Base-by-base conservation (phyloP, 257 asterid genomes). In the Penstemon newberryi region DNA sequence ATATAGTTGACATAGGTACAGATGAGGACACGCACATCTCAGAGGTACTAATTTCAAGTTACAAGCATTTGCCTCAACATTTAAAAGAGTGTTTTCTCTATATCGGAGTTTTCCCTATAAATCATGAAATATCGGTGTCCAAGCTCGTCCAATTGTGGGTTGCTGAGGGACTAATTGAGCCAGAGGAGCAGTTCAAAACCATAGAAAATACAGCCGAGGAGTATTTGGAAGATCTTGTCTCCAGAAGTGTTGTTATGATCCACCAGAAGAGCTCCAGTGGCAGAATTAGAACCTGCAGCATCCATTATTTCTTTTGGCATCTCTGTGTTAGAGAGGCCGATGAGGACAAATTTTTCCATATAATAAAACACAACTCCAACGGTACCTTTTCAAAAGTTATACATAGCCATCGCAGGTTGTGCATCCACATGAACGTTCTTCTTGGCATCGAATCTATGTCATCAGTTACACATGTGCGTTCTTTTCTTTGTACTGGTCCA, bases 261-360 rank as follows among this genome's bases (percentile, higher is more conserved):
- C 44, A 63, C 43, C 50, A 45, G 33, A 74, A 6, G 53, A 41
- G 79, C 7, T 70, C 60, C 7, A 40, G 3, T 55, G 79, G 83
- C 45, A 65, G 61, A 50, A 70, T 70, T 36, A 71, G 74, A 63
- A 41, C 65, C 11, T 78, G 80, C 65, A 51, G 36, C 53, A 46
- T 78, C 56, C 83, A 78, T 66, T 77, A 78, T 56, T 41, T 78
- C n/a, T n/a, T n/a, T n/a, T n/a, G n/a, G n/a, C n/a, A n/a, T n/a
- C n/a, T n/a, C n/a, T n/a, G n/a, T n/a, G n/a, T n/a, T n/a, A n/a
- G n/a, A n/a, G n/a, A n/a, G n/a, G n/a, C n/a, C n/a, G n/a, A n/a
- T n/a, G n/a, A n/a, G n/a, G n/a, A n/a, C n/a, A n/a, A n/a, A n/a
- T n/a, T n/a, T n/a, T n/a, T n/a, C n/a, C n/a, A n/a, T n/a, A n/a